phyloP scores from a whole-genome alignment of 164 flowering plant genomes.

The Liquidambar formosana region DNA sequence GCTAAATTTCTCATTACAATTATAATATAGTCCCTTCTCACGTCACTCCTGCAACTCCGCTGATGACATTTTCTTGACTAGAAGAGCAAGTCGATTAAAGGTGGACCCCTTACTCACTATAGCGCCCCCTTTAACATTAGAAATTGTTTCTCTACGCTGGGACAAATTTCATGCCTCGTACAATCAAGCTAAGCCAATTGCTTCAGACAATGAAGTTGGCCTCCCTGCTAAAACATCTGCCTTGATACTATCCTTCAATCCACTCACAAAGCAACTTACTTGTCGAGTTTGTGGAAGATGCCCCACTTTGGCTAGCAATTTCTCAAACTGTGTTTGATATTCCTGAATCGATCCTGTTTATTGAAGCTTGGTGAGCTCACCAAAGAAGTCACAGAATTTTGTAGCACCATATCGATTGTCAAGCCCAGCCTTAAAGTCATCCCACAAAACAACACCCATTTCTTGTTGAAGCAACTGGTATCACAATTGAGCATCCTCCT shows the following conservation, averaged over 20 bases:
- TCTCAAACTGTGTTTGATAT: not conserved
- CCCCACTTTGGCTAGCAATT: not conserved
- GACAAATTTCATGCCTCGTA: not conserved
- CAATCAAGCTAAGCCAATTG: not conserved
- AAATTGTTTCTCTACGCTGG: not conserved
- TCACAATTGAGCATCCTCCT: slow-evolving; percentile 8
- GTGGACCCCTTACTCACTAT: no score
- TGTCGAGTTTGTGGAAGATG: not conserved
- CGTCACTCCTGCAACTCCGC: not conserved
- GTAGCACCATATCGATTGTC: not conserved
- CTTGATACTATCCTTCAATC: not conserved
- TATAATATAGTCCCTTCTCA: slow-evolving; percentile 4
- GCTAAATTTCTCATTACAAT: slow-evolving; percentile 6
- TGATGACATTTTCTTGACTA: not conserved
- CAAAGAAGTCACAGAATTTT: not conserved
- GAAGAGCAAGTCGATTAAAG: not conserved
- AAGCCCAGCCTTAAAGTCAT: not conserved
- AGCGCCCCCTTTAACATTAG: not conserved
- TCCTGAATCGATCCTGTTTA: not conserved
- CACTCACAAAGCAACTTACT: not conserved
- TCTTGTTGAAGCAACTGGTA: slow-evolving; percentile 7
- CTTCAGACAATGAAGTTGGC: not conserved
- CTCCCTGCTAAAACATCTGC: not conserved
- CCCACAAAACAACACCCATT: not conserved
- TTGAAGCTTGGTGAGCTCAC: slow-evolving; percentile 6